Base-by-base conservation (phyloP, 108 stramenopile species). In the Fragilaria crotonensis region DNA sequence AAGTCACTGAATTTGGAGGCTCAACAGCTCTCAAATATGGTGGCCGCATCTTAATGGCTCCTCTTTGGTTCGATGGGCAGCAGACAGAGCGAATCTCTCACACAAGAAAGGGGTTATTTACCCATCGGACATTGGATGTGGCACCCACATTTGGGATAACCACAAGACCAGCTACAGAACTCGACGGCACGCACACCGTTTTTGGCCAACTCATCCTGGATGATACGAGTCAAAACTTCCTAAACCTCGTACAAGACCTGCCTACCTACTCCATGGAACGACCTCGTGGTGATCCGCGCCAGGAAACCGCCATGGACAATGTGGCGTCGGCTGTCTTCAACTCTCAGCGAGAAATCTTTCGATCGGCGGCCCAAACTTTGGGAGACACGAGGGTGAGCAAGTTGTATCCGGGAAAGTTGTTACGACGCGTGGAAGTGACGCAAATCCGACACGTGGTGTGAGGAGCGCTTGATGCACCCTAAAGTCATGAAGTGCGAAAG, bases 391-490 rank as follows among this genome's bases (percentile, higher is more conserved):
- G 92, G 7, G 32, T 90, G 23, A 73, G 72, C 21, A 85, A 85
- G 54, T 57, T 89, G 5, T 89, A 85, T 54, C 75, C 82, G 45
- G 92, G 92, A 18, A 90, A 89, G 61, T 29, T 93, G 41, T 61
- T 93, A 62, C 67, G 88, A 45, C 68, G 87, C 33, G 72, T 89
- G 22, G 92, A 93, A 59, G 88, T 93, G 11, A 85, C 86, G 18
- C 72, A 82, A 62, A 83, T 86, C 2, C 36, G 14, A 41, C n/a
- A n/a, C n/a, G n/a, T n/a, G n/a, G n/a, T n/a, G n/a, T n/a, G n/a
- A n/a, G n/a, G n/a, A n/a, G n/a, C n/a, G n/a, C n/a, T n/a, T n/a
- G n/a, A n/a, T n/a, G n/a, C n/a, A n/a, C n/a, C n/a, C n/a, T n/a
- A n/a, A n/a, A n/a, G n/a, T n/a, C n/a, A n/a, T n/a, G n/a, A n/a